Evolutionary conservation across 116 monocot genomes (phyloP), one percentile per base, ranked within the genome.

Genomic region (Phalaenopsis hybrid): DNA sequence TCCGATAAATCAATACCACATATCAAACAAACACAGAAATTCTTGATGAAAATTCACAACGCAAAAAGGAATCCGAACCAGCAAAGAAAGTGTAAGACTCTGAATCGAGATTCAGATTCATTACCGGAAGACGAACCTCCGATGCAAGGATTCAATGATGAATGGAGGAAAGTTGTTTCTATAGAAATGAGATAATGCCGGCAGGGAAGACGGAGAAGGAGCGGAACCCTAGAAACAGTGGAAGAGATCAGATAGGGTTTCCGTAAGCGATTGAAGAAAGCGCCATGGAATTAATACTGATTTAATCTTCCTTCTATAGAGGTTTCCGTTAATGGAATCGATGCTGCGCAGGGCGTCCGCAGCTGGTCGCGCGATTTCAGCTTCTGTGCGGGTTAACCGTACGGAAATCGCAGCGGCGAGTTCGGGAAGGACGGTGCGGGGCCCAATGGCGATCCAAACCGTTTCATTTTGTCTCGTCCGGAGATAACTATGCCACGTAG

Each of bases 311-410:
- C 28, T 28, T 28, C 28, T 28, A 18, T 7, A n/a, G 5, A 17
- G 15, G 45, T 75, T 75, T 75, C 75, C 75, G 75, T 44, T 75
- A 75, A 45, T 44, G 44, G 75, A 55, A 75, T 28, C 31, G 3
- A 8, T 48, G 20, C n/a, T 75, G 46, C n/a, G 20, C 43, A 73
- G 37, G 10, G 17, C 34, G 41, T 4, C 73, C 75, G 44, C 6
- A 25, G 1, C 75, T 23, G 44, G 25, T 12, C 77, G 77, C 77
- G 77, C 51, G 48, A 44, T 46, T 77, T 77, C 51, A 49, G 28
- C 77, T 51, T 52, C 23, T 28, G 12, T 12, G 50, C 76, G 76
- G 51, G 15, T 13, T 25, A 77, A 10, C 51, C 51, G 50, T 44
- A 49, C 77, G 45, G 75, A 72, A 31, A 37, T 4, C 68, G 72